These are phyloP conservation scores for Tremella fuciformis DNA, from an alignment of 768 basidiomycete species.

Conservation along the genomic window DNA sequence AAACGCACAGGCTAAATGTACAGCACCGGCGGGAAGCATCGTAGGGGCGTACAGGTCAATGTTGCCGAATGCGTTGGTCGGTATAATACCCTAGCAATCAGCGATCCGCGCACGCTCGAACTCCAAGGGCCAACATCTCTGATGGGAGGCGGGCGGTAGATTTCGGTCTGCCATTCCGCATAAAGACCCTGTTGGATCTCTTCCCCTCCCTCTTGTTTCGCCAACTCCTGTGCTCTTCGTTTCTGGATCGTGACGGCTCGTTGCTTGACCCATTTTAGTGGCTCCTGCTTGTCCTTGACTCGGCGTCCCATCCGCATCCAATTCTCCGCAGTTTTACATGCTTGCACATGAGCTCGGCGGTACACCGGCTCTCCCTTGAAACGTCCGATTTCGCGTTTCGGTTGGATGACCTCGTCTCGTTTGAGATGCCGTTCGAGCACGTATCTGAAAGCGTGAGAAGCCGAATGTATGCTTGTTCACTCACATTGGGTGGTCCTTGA, in stretches of 20 bases:
- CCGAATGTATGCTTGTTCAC: constrained; percentile 35
- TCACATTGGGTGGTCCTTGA: constrained; percentile 92
- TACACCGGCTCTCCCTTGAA: constrained; percentile 93
- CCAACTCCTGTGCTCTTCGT: constrained; percentile 68
- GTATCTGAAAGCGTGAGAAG: constrained; percentile 58
- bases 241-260: constrained; percentile 75
- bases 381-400: constrained; percentile 71
- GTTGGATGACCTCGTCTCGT: constrained; percentile 79
- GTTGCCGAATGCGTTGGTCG: constrained; percentile 94
- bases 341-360: constrained; percentile 74
- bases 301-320: constrained; percentile 86
- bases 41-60: constrained; percentile 92
- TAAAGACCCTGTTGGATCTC: constrained; percentile 85
- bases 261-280: constrained; percentile 85
- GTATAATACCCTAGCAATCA: constrained; percentile 71
- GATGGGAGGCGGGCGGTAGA: constrained; percentile 74
- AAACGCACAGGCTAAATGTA: constrained; percentile 82
- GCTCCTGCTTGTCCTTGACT: constrained; percentile 70
- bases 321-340: constrained; percentile 84
- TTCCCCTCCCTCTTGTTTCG: constrained; percentile 56
- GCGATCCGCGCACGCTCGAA: constrained; percentile 1
- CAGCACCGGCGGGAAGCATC: constrained; percentile 86
- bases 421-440: constrained; percentile 81
- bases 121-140: constrained; percentile 62
- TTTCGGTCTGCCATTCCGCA: constrained; percentile 75